These are phyloP conservation scores for Flaveria linearis DNA, from an alignment of 129 eudicot genomes.

Conservation along the genomic window DNA sequence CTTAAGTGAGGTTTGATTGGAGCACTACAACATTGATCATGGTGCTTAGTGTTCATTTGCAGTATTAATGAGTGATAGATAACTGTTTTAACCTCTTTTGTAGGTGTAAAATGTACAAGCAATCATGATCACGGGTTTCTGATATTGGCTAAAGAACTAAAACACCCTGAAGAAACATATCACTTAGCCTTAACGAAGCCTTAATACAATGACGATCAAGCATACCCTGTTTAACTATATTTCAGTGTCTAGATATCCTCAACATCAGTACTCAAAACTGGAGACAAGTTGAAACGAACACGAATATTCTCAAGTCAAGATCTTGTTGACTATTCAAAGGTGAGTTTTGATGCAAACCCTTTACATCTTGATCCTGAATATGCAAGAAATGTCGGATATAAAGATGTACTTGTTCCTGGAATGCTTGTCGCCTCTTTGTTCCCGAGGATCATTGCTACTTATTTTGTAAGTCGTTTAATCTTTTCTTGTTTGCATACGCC, in stretches of 20 bases:
- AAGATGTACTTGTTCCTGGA: slow-evolving; percentile 70
- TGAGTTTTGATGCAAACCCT: slow-evolving; percentile 73
- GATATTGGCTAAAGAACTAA: not conserved
- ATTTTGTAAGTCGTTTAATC: slow-evolving; percentile 57
- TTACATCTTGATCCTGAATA: slow-evolving; percentile 68
- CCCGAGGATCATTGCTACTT: slow-evolving; percentile 76
- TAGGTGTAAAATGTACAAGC: slow-evolving; percentile 5
- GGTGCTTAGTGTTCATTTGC: not conserved
- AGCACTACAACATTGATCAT: not conserved
- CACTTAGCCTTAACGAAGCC: slow-evolving; percentile 1
- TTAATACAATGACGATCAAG: slow-evolving; percentile 26
- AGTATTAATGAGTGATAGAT: not conserved
- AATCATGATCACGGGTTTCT: slow-evolving; percentile 7
- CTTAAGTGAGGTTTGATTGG: not conserved
- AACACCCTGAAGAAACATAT: slow-evolving; percentile 1
- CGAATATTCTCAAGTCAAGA: slow-evolving; percentile 55
- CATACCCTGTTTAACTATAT: slow-evolving; percentile 33
- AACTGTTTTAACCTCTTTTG: not conserved
- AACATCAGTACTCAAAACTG: slow-evolving; percentile 38
- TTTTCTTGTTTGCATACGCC: not conserved
- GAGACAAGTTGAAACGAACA: slow-evolving; percentile 52
- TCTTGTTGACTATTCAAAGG: slow-evolving; percentile 60
- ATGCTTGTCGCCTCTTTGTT: slow-evolving; percentile 84
- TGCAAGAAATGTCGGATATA: slow-evolving; percentile 68
- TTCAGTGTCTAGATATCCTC: slow-evolving; percentile 24